Percentiles rank a stretch among this genome's conserved stretches.
Evolutionary conservation across 371 early-diverging fungal species (phyloP).

Genomic region (Rhizopus microsporus): DNA sequence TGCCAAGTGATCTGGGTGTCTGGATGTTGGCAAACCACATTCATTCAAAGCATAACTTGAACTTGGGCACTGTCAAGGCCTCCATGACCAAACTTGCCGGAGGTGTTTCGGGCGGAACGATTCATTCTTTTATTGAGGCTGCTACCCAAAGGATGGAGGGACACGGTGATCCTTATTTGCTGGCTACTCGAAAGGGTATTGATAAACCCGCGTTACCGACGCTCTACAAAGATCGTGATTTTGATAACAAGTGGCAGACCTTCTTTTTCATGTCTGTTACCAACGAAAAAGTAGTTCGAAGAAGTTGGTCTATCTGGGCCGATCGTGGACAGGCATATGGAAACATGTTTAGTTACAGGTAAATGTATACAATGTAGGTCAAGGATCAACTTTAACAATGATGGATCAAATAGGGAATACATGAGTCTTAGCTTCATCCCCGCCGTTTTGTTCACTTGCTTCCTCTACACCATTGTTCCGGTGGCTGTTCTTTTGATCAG

Average conservation of each 20-base stretch:
- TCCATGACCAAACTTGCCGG: constrained; percentile 52
- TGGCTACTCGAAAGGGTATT: constrained; percentile 34
- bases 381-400: not conserved
- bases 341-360: constrained; percentile 50
- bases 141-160: constrained; percentile 12
- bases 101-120: constrained; percentile 65
- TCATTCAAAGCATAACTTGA: constrained; percentile 50
- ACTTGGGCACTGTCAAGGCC: constrained; percentile 57
- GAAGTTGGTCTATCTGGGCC: constrained; percentile 52
- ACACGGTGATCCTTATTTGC: constrained; percentile 44
- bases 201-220: constrained; percentile 30
- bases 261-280: constrained; percentile 60
- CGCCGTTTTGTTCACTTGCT: constrained; percentile 36
- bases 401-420: constrained; percentile 43
- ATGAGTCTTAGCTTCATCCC: constrained; percentile 45
- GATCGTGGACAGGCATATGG: constrained; percentile 56
- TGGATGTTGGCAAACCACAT: constrained; percentile 50
- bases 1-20: constrained; percentile 78
- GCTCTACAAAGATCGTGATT: constrained; percentile 32
- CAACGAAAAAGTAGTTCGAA: constrained; percentile 59
- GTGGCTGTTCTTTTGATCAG: constrained; percentile 32
- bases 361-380: not conserved
- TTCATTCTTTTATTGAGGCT: constrained; percentile 46
- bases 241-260: constrained; percentile 57
- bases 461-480: constrained; percentile 41